A percentile compares a stretch with the other conserved stretches of the same genome.
These are phyloP conservation scores for Cinnamomum chago DNA, from an alignment of 164 flowering plant species.

Conservation along the genomic window DNA sequence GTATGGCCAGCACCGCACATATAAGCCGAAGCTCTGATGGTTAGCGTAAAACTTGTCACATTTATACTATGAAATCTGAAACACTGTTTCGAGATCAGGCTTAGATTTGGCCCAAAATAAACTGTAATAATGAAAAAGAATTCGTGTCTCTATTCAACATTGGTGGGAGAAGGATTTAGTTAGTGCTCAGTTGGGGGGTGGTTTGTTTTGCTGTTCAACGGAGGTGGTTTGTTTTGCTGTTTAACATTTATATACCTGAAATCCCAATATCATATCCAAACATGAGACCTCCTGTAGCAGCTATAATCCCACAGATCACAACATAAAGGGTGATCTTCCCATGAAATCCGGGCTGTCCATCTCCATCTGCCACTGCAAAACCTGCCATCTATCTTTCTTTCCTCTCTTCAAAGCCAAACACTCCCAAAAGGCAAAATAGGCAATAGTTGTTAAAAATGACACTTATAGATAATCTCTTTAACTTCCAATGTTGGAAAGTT, in stretches of 20 bases:
- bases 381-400: background rate
- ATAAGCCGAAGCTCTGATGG: too few species aligned
- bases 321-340: slow-evolving; percentile 15
- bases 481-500: too few species aligned
- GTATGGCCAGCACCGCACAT: too few species aligned
- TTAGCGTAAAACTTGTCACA: too few species aligned
- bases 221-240: background rate
- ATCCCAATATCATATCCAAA: slow-evolving; percentile 31
- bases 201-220: background rate
- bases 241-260: slow-evolving; percentile 11
- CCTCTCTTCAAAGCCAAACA: background rate
- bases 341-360: slow-evolving; percentile 4
- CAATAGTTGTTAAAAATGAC: too few species aligned
- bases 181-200: too few species aligned
- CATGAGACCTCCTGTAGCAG: slow-evolving; percentile 28
- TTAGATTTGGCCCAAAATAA: too few species aligned
- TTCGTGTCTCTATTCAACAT: too few species aligned
- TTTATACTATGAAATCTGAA: too few species aligned
- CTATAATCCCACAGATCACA: slow-evolving; percentile 14
- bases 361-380: background rate
- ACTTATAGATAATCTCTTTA: too few species aligned
- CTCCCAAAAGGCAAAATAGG: background rate
- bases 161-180: background rate
- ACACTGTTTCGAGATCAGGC: too few species aligned
- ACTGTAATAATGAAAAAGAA: too few species aligned